Evolutionary conservation across 208 protist species (phyloP).

Genomic region (Porcisia deanei): DNA sequence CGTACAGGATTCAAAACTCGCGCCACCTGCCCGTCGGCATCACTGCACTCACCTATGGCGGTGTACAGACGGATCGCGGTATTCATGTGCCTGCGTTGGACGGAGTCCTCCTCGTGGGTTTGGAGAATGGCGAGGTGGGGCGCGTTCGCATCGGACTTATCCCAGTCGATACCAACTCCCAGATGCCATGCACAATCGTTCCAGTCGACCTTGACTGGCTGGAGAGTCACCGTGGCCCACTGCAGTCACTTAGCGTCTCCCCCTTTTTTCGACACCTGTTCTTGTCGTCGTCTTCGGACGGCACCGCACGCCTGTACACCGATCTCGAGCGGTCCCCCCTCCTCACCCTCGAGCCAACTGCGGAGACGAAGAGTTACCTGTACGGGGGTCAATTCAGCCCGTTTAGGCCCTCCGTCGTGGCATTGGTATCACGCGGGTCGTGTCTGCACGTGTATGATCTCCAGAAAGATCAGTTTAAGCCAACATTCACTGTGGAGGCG

Average conservation of each 20-base stretch:
- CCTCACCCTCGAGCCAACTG: slow-evolving; percentile 79
- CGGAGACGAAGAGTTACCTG: slow-evolving; percentile 82
- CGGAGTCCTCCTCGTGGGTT: slow-evolving; percentile 65
- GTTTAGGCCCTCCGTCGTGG: slow-evolving; percentile 80
- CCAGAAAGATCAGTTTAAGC: slow-evolving; percentile 57
- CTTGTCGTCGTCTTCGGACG: slow-evolving; percentile 86
- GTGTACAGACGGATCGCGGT: slow-evolving; percentile 23
- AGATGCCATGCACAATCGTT: slow-evolving; percentile 15
- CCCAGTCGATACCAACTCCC: slow-evolving; percentile 22
- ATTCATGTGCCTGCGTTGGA: slow-evolving; percentile 51
- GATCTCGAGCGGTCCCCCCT: slow-evolving; percentile 70
- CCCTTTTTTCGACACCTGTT: slow-evolving; percentile 91
- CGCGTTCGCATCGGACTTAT: slow-evolving; percentile 57
- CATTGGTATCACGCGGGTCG: slow-evolving; percentile 76
- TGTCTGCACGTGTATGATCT: slow-evolving; percentile 89
- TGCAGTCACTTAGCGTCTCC: slow-evolving; percentile 75
- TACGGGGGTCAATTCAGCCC: slow-evolving; percentile 86
- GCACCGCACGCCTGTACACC: slow-evolving; percentile 78
- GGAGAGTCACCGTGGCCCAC: slow-evolving; percentile 70
- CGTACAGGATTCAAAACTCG: slow-evolving; percentile 58
- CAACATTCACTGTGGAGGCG: slow-evolving; percentile 61
- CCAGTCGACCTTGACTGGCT: slow-evolving; percentile 79
- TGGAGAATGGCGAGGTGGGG: slow-evolving; percentile 89
- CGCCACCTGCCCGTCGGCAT: slow-evolving; percentile 64
- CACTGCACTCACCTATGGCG: slow-evolving; percentile 49